Percentiles rank a stretch among this genome's conserved stretches.
Conservation (phyloP, 2,329 filamentous ascomycete species). For the Botryotinia calthae region DNA sequence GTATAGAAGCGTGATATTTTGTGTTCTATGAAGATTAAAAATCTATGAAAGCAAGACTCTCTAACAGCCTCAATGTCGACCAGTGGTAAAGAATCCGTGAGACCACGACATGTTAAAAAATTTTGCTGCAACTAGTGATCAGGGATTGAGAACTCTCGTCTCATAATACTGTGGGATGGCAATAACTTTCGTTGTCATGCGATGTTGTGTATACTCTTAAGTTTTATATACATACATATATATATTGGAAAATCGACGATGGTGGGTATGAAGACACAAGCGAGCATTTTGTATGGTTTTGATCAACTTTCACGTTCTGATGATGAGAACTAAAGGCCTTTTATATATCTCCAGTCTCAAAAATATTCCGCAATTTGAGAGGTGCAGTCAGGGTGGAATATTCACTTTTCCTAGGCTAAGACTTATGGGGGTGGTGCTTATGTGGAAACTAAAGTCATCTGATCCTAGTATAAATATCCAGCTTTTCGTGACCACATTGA, state of each 20-base stretch:
- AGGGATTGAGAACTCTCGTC: background rate
- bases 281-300: no score
- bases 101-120: background rate
- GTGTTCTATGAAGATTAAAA: background rate
- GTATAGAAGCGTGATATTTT: background rate
- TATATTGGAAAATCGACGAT: background rate
- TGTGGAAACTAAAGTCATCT: background rate
- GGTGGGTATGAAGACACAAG: background rate
- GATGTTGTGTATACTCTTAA: no score
- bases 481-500: background rate
- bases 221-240: background rate
- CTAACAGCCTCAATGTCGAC: no score
- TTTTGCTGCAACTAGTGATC: background rate
- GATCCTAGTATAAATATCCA: background rate
- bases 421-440: background rate
- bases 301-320: background rate
- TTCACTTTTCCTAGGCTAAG: background rate
- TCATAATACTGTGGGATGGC: background rate
- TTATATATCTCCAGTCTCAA: background rate
- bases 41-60: no score
- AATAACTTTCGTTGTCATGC: no score
- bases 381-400: background rate
- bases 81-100: background rate
- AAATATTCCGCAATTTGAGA: background rate
- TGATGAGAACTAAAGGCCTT: background rate